Evolutionary conservation across 805 yeast species (phyloP).

Genomic region (Metschnikowia colocasiae): DNA sequence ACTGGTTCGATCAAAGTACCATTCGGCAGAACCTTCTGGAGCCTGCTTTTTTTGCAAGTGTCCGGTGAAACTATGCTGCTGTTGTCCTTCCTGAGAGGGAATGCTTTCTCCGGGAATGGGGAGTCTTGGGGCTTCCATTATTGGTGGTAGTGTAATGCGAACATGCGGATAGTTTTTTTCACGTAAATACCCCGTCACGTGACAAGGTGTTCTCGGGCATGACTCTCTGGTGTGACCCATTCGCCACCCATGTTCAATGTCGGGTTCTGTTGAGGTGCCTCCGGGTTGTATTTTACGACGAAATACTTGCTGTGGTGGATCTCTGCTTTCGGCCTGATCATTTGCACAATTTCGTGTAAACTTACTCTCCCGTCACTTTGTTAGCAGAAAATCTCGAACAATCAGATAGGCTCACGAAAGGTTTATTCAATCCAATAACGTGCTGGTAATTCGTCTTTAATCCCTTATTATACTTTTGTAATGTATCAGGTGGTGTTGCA

Average conservation of each 20-base stretch:
- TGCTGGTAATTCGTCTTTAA: too few relatives aligned
- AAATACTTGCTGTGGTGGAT: too few relatives aligned
- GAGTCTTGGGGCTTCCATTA: conserved; percentile 53
- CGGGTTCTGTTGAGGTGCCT: too few relatives aligned
- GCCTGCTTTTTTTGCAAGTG: conserved; percentile 40
- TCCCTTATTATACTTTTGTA: too few relatives aligned
- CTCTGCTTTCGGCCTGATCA: too few relatives aligned
- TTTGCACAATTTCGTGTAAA: too few relatives aligned
- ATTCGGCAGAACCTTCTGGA: conserved; percentile 49
- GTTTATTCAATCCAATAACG: too few relatives aligned
- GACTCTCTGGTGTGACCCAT: neutral
- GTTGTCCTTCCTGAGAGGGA: conserved; percentile 18
- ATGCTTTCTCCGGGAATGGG: conserved; percentile 51
- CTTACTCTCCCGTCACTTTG: too few relatives aligned
- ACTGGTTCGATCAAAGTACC: conserved; percentile 59
- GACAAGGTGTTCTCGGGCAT: neutral
- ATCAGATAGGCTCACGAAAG: too few relatives aligned
- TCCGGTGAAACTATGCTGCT: conserved; percentile 32
- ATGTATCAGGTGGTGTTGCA: neutral
- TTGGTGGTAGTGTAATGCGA: conserved; percentile 19
- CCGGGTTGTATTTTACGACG: too few relatives aligned
- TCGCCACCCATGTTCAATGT: neutral
- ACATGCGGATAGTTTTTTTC: conserved; percentile 1
- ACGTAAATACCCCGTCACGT: neutral
- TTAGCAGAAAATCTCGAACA: too few relatives aligned